These are phyloP conservation scores for Paramyrothecium roridum DNA, from an alignment of 2,329 filamentous ascomycete species.

Conservation along the genomic window DNA sequence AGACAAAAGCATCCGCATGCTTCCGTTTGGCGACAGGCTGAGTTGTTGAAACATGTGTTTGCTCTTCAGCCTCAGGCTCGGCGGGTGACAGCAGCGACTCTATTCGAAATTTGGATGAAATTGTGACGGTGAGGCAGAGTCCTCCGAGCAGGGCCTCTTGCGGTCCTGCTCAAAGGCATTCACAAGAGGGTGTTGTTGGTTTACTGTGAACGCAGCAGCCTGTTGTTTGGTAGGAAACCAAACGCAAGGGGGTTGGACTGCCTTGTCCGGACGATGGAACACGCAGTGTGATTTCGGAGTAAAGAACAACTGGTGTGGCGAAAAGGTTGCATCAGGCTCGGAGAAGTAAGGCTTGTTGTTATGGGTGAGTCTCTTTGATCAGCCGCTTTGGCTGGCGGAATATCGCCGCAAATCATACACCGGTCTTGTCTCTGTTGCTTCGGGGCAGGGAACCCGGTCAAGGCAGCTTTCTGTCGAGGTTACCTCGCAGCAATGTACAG, in stretches of 20 bases:
- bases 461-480: too few relatives aligned
- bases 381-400: not conserved
- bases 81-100: conserved; percentile 48
- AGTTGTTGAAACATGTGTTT: conserved; percentile 15
- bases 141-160: conserved; percentile 18
- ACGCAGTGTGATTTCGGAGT: not conserved
- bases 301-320: not conserved
- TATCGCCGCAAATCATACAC: not conserved
- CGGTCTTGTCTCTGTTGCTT: too few relatives aligned
- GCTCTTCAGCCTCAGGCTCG: conserved; percentile 36
- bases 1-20: conserved; percentile 10
- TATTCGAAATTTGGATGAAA: conserved; percentile 48
- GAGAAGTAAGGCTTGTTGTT: not conserved
- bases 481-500: too few relatives aligned
- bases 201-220: not conserved
- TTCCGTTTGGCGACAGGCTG: conserved; percentile 14
- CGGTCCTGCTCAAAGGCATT: not conserved
- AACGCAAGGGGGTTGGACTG: not conserved
- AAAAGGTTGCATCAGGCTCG: not conserved
- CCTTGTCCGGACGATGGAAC: not conserved
- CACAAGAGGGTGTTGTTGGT: not conserved
- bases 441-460: too few relatives aligned
- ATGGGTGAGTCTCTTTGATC: not conserved
- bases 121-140: conserved; percentile 40
- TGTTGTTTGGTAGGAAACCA: not conserved